These are phyloP conservation scores for Lactarius quietus DNA, from an alignment of 768 basidiomycete species.

Conservation along the genomic window DNA sequence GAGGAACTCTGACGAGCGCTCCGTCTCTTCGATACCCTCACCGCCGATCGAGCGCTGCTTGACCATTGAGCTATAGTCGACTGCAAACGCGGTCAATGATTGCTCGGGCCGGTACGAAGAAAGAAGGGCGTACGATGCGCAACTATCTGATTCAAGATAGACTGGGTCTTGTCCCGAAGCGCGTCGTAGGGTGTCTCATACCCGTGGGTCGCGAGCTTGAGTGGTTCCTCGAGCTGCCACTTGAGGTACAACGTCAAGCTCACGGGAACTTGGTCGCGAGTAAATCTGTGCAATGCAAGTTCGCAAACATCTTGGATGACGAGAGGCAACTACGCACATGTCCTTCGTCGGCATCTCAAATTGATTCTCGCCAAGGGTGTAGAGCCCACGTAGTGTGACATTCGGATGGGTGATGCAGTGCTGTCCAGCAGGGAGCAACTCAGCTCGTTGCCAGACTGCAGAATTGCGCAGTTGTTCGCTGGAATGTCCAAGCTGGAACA, in stretches of 20 bases:
- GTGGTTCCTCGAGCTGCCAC: slow-evolving; percentile 56
- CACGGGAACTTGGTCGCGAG: slow-evolving; percentile 84
- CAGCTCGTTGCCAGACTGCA: slow-evolving; percentile 80
- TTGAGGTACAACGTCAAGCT: slow-evolving; percentile 81
- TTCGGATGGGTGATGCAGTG: slow-evolving; percentile 83
- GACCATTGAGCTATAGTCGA: slow-evolving; percentile 60
- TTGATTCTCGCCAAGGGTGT: slow-evolving; percentile 80
- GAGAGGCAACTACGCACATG: slow-evolving; percentile 47
- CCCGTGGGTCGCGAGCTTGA: slow-evolving; percentile 74
- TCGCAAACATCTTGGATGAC: neutral
- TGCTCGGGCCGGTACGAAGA: slow-evolving; percentile 19
- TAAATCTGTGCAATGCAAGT: slow-evolving; percentile 48
- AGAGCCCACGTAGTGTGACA: slow-evolving; percentile 75
- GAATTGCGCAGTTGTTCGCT: slow-evolving; percentile 82
- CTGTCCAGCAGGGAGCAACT: slow-evolving; percentile 76
- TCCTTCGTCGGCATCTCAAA: slow-evolving; percentile 86
- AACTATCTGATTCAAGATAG: slow-evolving; percentile 82
- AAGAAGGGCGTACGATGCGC: slow-evolving; percentile 60
- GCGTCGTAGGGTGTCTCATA: slow-evolving; percentile 83
- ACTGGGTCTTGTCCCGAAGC: slow-evolving; percentile 77
- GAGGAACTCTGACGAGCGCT: slow-evolving; percentile 72
- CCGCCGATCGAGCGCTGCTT: slow-evolving; percentile 79
- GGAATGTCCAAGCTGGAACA: slow-evolving; percentile 67
- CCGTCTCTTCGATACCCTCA: slow-evolving; percentile 67
- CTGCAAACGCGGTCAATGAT: slow-evolving; percentile 27